Evolutionary conservation across 331 rosid genomes (phyloP).

Genomic region (Arachis monticola): DNA sequence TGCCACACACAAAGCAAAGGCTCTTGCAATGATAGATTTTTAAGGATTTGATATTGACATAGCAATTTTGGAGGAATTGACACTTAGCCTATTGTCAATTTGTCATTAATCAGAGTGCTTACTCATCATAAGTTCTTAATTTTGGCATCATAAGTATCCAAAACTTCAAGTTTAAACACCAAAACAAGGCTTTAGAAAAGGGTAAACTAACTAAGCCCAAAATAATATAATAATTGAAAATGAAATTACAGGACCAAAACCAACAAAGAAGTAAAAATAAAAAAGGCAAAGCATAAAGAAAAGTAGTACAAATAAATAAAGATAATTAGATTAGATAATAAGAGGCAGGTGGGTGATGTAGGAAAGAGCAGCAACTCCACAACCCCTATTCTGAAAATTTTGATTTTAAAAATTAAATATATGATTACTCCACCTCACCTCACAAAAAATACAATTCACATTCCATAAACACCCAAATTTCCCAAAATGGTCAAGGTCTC

Average conservation of each 20-base stretch:
- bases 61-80: background rate
- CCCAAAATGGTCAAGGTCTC: slow-evolving; percentile 25
- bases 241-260: no score
- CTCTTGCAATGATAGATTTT: background rate
- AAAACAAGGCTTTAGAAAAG: background rate
- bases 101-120: background rate
- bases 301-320: background rate
- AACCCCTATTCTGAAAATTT: background rate
- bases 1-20: background rate
- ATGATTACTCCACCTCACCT: slow-evolving; percentile 42
- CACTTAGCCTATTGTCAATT: background rate
- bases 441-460: slow-evolving; percentile 30
- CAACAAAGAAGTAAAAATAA: background rate
- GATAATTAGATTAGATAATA: background rate
- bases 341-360: slow-evolving; percentile 45
- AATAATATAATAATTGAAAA: background rate
- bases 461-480: background rate
- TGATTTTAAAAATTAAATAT: no score
- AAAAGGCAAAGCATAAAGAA: background rate
- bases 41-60: background rate
- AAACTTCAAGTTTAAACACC: background rate
- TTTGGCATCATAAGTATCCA: background rate
- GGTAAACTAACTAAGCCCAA: background rate
- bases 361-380: slow-evolving; percentile 42
- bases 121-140: background rate